Evolutionary conservation across 192 early-diverging fungal genomes (phyloP), one percentile per base, ranked within the genome.

Genomic region (Rhizoclosmatium sp.): DNA sequence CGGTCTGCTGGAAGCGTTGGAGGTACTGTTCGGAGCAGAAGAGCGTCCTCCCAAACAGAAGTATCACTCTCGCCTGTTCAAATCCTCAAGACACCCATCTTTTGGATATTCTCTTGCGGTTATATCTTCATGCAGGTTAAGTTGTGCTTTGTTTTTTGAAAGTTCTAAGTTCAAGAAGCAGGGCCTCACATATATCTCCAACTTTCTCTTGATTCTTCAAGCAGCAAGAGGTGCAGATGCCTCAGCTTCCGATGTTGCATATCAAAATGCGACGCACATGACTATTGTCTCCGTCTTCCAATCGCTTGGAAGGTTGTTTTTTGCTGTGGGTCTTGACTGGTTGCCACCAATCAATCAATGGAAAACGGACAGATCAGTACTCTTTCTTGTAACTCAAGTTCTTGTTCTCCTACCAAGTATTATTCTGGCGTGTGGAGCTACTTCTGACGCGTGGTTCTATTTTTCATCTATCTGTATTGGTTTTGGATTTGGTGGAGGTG

Each of bases 111-210:
- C 40, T 41, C 71, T 14, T 7, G 10, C 46, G 46, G 40, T 42
- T 71, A 48, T n/a, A 65, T 61, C 10, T 78, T 67, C 5, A 61
- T 61, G 67, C 61, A 58, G n/a, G 54, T 58, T 10, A 58, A 1
- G 54, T n/a, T 58, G 10, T 16, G 10, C 54, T 16, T 10, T 58
- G n/a, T 16, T 58, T 58, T 10, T 10, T n/a, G 54, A 16, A 58
- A 58, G 12, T 58, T 10, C 10, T 58, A 58, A 58, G 12, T n/a
- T n/a, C 12, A 16, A 58, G n/a, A 58, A 16, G 51, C 82, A 83
- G 60, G 82, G 82, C 9, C 49, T 81, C 4, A 79, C 73, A n/a
- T 83, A 80, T 69, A 71, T 81, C 47, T 62, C 41, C 39, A 81
- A 83, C 70, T 69, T 69, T 47, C 45, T 83, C 31, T 65, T 49